phyloP scores from a whole-genome alignment of 2,329 filamentous ascomycete genomes.

The Tolypocladium tropicale region DNA sequence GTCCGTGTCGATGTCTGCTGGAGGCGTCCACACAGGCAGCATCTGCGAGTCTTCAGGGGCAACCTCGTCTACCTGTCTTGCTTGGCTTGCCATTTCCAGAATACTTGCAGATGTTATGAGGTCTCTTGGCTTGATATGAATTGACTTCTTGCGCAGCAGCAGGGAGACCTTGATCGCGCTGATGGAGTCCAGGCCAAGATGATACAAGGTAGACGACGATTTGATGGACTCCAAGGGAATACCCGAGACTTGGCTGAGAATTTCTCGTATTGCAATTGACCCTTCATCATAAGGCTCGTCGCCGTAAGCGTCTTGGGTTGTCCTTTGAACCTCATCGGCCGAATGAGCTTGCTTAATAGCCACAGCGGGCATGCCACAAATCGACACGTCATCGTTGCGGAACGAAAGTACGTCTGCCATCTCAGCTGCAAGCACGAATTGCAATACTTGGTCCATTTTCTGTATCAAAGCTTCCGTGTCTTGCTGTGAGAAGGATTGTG shows the following conservation, averaged over 20 bases:
- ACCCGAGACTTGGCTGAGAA: conserved; percentile 49
- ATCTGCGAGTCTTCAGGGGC: background rate
- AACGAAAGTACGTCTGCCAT: conserved; percentile 45
- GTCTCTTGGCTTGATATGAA: conserved; percentile 59
- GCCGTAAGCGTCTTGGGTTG: background rate
- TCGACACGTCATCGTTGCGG: conserved; percentile 37
- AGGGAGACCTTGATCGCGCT: conserved; percentile 76
- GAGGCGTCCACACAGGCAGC: conserved; percentile 12
- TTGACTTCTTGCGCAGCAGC: conserved; percentile 51
- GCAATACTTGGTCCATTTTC: conserved; percentile 49
- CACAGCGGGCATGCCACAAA: conserved; percentile 50
- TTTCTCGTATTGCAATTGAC: conserved; percentile 30
- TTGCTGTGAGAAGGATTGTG: conserved; percentile 34
- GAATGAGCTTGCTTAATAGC: background rate
- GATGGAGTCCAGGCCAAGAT: conserved; percentile 85
- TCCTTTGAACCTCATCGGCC: background rate
- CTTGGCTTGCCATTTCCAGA: conserved; percentile 44
- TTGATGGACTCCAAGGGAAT: conserved; percentile 47
- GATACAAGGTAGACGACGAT: conserved; percentile 59
- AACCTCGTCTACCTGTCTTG: background rate
- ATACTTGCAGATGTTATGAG: conserved; percentile 60
- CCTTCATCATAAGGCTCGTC: conserved; percentile 20
- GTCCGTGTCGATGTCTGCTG: conserved; percentile 26
- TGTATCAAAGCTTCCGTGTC: conserved; percentile 42
- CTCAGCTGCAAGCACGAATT: conserved; percentile 39